Evolutionary conservation across 2,329 filamentous ascomycete species (phyloP).

Genomic region (Trichoderma gracile): DNA sequence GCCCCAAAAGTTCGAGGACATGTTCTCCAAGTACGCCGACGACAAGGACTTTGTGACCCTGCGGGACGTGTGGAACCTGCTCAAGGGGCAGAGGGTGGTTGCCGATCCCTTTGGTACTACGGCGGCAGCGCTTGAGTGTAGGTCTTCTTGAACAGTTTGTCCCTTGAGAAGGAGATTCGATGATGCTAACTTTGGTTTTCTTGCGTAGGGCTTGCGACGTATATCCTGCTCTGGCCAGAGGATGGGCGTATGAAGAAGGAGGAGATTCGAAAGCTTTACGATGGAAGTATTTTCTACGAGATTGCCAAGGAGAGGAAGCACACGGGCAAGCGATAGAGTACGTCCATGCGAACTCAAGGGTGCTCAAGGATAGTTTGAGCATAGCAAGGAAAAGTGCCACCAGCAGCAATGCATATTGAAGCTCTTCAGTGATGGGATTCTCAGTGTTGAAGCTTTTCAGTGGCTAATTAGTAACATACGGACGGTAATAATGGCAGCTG

Average conservation of each 20-base stretch:
- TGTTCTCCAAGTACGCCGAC: constrained; percentile 50
- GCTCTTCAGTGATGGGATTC: no score
- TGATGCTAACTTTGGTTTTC: background rate
- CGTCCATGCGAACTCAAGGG: background rate
- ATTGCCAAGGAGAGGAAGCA: constrained; percentile 22
- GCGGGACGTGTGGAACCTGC: constrained; percentile 39
- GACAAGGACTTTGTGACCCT: constrained; percentile 43
- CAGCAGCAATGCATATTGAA: no score
- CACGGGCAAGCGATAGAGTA: background rate
- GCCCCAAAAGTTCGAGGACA: constrained; percentile 53
- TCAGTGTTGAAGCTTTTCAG: no score
- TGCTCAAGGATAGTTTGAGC: background rate
- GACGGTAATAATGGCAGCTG: no score
- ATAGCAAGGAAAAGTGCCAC: background rate
- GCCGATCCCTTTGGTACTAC: constrained; percentile 46
- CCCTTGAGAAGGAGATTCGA: no score
- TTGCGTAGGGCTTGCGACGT: constrained; percentile 39
- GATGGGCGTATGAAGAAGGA: constrained; percentile 60
- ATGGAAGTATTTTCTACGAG: constrained; percentile 30
- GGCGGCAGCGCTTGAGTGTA: constrained; percentile 32
- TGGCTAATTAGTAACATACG: no score
- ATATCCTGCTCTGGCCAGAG: constrained; percentile 53
- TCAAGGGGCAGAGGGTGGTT: constrained; percentile 44
- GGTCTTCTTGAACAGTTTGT: constrained; percentile 21
- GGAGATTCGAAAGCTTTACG: constrained; percentile 41